Evolutionary conservation across 306 rosid species (phyloP).

Genomic region (Medicago truncatula): MtrunA17r5.0-ANR NC_053045.1:33516001-33516500

Average conservation of each 20-base stretch:
- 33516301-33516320: slow-evolving; percentile 83
- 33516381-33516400: slow-evolving; percentile 88
- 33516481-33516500: slow-evolving; percentile 85
- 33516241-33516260: slow-evolving; percentile 88
- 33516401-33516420: slow-evolving; percentile 74
- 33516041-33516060: slow-evolving; percentile 95
- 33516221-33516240: slow-evolving; percentile 93
- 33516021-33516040: slow-evolving; percentile 92
- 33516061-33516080: slow-evolving; percentile 94
- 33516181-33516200: slow-evolving; percentile 70
- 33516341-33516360: slow-evolving; percentile 67
- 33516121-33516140: slow-evolving; percentile 97
- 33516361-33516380: slow-evolving; percentile 55
- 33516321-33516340: slow-evolving; percentile 87
- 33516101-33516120: slow-evolving; percentile 84
- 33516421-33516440: slow-evolving; percentile 86
- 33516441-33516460: slow-evolving; percentile 90
- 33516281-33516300: slow-evolving; percentile 91
- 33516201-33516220: slow-evolving; percentile 88
- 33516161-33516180: slow-evolving; percentile 76
- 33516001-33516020: slow-evolving; percentile 88
- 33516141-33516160: slow-evolving; percentile 86
- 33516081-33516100: slow-evolving; percentile 93
- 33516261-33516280: slow-evolving; percentile 85
- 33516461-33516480: slow-evolving; percentile 73